Evolutionary conservation across 1,284 basidiomycete genomes (phyloP).

Genomic region (Ustilago cynodontis): DNA sequence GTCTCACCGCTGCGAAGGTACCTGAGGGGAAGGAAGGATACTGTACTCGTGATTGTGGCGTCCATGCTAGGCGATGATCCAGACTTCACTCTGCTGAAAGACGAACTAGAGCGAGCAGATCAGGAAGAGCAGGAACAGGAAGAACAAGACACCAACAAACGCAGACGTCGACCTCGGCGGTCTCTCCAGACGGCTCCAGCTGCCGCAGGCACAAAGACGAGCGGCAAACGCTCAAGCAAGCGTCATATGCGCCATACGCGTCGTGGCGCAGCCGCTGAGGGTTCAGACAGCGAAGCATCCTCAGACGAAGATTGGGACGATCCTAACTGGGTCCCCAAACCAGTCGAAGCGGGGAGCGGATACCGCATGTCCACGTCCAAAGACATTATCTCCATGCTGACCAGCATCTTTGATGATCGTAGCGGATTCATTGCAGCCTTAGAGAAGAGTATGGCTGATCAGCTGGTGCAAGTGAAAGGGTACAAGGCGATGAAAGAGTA

Average conservation of each 20-base stretch:
- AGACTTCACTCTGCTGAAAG: slow-evolving; percentile 61
- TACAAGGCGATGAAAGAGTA: slow-evolving; percentile 63
- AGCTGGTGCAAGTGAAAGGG: slow-evolving; percentile 58
- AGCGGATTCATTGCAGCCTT: slow-evolving; percentile 64
- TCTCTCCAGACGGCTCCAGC: slow-evolving; percentile 19
- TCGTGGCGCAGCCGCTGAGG: slow-evolving; percentile 18
- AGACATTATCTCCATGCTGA: slow-evolving; percentile 67
- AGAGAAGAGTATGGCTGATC: slow-evolving; percentile 65
- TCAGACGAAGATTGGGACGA: slow-evolving; percentile 53
- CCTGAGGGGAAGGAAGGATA: slow-evolving; percentile 63
- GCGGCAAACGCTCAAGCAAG: slow-evolving; percentile 11
- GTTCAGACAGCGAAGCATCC: slow-evolving; percentile 44
- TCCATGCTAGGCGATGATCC: slow-evolving; percentile 66
- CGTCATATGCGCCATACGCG: slow-evolving; percentile 9
- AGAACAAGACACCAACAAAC: slow-evolving; percentile 9
- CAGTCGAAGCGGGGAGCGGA: slow-evolving; percentile 55
- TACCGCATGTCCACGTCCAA: slow-evolving; percentile 61
- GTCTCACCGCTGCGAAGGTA: slow-evolving; percentile 62
- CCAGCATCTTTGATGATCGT: slow-evolving; percentile 67
- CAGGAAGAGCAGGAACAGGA: slow-evolving; percentile 44
- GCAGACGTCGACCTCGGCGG: slow-evolving; percentile 26
- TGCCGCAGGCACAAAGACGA: slow-evolving; percentile 8
- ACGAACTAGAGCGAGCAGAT: slow-evolving; percentile 56
- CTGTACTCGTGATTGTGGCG: slow-evolving; percentile 62
- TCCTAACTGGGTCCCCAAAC: slow-evolving; percentile 58